Conservation (phyloP, 164 flowering plant species). For the Nelumbo lutea region DNA sequence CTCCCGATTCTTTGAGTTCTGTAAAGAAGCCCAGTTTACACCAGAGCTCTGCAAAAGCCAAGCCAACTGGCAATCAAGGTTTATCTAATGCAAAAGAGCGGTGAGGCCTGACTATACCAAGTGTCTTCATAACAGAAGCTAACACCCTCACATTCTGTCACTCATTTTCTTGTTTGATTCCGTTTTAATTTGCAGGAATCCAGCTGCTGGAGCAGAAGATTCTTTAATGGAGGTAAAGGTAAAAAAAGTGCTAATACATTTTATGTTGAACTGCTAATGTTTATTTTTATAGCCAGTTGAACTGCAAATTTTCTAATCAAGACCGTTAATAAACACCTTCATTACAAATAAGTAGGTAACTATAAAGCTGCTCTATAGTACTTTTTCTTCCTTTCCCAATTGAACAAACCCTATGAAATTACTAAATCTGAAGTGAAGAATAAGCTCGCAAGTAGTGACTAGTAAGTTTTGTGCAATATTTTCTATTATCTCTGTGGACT, state of each 20-base stretch:
- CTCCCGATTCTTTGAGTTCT: conserved; percentile 38
- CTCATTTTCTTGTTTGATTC: not conserved
- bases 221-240: conserved; percentile 31
- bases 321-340: not conserved
- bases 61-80: conserved; percentile 15
- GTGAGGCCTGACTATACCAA: conserved; percentile 20
- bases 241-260: too few relatives aligned
- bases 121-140: not conserved
- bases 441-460: too few relatives aligned
- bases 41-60: conserved; percentile 34
- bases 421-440: too few relatives aligned
- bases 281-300: too few relatives aligned
- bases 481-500: not conserved
- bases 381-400: not conserved
- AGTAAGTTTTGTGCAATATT: too few relatives aligned
- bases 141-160: not conserved
- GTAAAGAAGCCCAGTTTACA: conserved; percentile 28
- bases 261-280: too few relatives aligned
- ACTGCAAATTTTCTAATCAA: not conserved
- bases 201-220: conserved; percentile 19
- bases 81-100: conserved; percentile 28
- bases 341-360: not conserved
- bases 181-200: conserved; percentile 15
- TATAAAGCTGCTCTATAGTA: not conserved
- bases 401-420: too few relatives aligned